phyloP scores from a whole-genome alignment of 345 rosid species.

The Ceriops tagal region DNA sequence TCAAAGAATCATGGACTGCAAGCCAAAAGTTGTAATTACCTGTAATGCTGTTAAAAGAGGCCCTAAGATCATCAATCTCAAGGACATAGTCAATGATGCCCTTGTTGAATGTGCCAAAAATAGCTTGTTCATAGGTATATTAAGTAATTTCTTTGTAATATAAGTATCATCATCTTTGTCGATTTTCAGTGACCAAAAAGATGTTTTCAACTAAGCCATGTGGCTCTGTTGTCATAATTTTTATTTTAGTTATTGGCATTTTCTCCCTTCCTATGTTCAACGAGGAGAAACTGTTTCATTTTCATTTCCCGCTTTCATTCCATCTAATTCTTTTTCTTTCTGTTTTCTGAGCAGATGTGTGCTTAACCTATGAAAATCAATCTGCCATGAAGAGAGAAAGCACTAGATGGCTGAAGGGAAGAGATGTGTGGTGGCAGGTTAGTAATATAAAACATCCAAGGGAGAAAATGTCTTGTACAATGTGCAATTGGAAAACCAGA shows the following conservation, averaged over 20 bases:
- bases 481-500: no score
- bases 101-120: slow-evolving; percentile 55
- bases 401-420: slow-evolving; percentile 2
- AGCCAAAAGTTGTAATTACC: slow-evolving; percentile 76
- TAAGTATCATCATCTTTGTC: background rate
- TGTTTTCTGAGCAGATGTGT: slow-evolving; percentile 1
- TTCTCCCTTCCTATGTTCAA: no score
- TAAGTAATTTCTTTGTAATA: background rate
- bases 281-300: no score
- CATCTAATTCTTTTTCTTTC: background rate
- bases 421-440: slow-evolving; percentile 7
- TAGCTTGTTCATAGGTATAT: slow-evolving; percentile 75
- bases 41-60: slow-evolving; percentile 98
- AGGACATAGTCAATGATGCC: slow-evolving; percentile 89
- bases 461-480: no score
- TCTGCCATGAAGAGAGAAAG: background rate
- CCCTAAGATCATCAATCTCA: slow-evolving; percentile 71
- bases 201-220: background rate
- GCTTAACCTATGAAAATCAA: slow-evolving; percentile 5
- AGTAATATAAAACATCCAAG: background rate
- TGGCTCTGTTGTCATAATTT: background rate
- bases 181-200: background rate
- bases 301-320: no score
- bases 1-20: slow-evolving; percentile 93
- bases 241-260: background rate